Percentiles rank a stretch among this genome's conserved stretches.
Evolutionary conservation across 306 rosid species (phyloP).

Genomic region (Quercus mongolica): DNA sequence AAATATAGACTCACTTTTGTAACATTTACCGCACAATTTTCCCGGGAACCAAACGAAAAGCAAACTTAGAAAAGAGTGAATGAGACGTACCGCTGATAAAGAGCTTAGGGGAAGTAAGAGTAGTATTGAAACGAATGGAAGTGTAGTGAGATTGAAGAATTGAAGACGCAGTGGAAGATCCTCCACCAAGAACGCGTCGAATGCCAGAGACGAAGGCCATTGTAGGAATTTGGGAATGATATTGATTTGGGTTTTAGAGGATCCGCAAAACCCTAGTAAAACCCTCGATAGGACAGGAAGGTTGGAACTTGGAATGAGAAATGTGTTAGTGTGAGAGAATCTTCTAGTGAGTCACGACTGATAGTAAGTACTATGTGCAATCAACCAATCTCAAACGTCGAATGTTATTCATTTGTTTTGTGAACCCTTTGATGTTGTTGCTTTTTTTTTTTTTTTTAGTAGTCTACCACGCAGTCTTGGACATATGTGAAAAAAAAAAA

Average conservation of each 20-base stretch:
- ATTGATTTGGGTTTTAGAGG: neutral
- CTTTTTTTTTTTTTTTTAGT: neutral
- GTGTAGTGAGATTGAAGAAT: conserved; percentile 34
- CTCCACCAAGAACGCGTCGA: conserved; percentile 42
- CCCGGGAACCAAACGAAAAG: neutral
- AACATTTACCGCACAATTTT: neutral
- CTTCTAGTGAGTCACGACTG: no score
- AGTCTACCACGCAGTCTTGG: neutral
- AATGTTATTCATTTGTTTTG: neutral
- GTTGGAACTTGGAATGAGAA: neutral
- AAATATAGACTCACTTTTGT: neutral
- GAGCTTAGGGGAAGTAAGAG: conserved; percentile 79
- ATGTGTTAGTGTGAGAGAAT: neutral
- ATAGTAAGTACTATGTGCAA: no score
- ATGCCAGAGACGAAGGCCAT: conserved; percentile 58
- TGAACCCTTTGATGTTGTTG: neutral
- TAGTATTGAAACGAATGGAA: conserved; percentile 54
- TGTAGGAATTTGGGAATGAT: neutral
- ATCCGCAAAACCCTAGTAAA: conserved; percentile 12
- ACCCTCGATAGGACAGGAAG: neutral
- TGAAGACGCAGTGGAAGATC: conserved; percentile 29
- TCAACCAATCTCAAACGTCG: neutral
- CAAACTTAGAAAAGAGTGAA: neutral
- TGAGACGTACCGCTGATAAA: conserved; percentile 59
- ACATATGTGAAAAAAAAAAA: no score